Base-by-base conservation (phyloP, 495 filamentous ascomycete species). In the Aspergillus diversus region DNA sequence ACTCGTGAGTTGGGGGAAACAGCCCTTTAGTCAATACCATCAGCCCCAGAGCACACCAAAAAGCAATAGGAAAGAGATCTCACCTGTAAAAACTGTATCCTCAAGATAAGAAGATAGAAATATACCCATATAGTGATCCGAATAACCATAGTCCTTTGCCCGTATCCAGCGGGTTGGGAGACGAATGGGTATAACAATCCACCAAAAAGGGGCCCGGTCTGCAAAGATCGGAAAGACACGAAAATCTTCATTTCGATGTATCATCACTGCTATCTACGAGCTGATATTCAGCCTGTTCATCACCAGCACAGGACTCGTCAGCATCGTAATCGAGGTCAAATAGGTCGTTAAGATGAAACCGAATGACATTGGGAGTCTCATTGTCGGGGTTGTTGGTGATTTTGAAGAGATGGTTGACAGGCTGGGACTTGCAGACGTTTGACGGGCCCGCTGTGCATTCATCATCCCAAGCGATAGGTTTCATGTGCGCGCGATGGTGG, bases 271-370 rank as follows among this genome's bases (percentile, higher is more conserved):
- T 16, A 21, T 31, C 16, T 5, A 9, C 47, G 15, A 16, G 8
- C 12, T 50, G 4, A 16, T 48, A 8, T 9, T 58, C 55, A 8
- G 32, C 56, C n/a, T 49, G 17, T 47, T 48, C 37, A 12, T 37
- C 16, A 5, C n/a, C 32, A 13, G 48, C 17, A 7, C 21, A n/a
- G 13, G 31, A 59, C 56, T 49, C 57, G 11, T 60, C 57, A 11
- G 57, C 57, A 12, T 52, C 46, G 48, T 60, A 60, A 7, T 50
- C 57, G 2, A 17, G 57, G 17, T 60, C 47, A 16, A 42, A 11
- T 17, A 43, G 39, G 8, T 59, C 42, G 42, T 16, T 12, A n/a
- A 35, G 12, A 31, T 55, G 51, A 31, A 55, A 31, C 5, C 8
- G 47, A 31, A 50, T 50, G 15, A 9, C 16, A 8, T 50, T 16